Evolutionary conservation across 208 protist species (phyloP), one percentile per base, ranked within the genome.

Genomic region (Leishmania lainsoni): DNA sequence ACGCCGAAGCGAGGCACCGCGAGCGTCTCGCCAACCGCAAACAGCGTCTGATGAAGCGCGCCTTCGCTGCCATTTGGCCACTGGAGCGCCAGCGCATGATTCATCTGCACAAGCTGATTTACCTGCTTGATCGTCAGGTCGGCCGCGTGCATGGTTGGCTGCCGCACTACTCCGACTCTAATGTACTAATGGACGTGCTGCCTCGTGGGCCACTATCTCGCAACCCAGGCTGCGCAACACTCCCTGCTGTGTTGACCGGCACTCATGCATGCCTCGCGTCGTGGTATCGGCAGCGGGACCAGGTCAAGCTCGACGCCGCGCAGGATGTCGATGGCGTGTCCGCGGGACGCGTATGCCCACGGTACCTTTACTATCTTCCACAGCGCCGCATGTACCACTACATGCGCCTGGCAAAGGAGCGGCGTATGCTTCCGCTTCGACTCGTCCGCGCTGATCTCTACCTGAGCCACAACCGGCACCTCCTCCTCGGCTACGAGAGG

Each of bases 51-150:
- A 56, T 90, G 35, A 35, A 90, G 45, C 49, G 65, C 12, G 74
- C 78, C 14, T 61, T 86, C 51, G 74, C 82, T 16, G 85, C 90
- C 20, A 80, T 86, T 14, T 97, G 94, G 93, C 81, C 91, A 52
- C 75, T 97, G 32, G 89, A 96, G 78, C 84, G 84, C 45, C 86
- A 87, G 22, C 92, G 92, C 35, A 88, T 96, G 8, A 73, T 97
- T 5, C 89, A 96, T 56, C 70, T 97, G 8, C 76, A 90, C 45
- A 96, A 96, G 84, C 83, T 97, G 2, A 91, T 97, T 42, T 75
- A 90, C 76, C 35, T 96, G 5, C 80, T 96, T 39, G 94, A 97
- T 81, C 92, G 93, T 35, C 82, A 80, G 6, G 86, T 88, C 3
- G 86, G 90, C 16, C 91, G 92, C 51, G 86, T 89, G 71, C 78